Evolutionary conservation across 2,329 filamentous ascomycete species (phyloP).

Genomic region (Eurotiales sp.): DNA sequence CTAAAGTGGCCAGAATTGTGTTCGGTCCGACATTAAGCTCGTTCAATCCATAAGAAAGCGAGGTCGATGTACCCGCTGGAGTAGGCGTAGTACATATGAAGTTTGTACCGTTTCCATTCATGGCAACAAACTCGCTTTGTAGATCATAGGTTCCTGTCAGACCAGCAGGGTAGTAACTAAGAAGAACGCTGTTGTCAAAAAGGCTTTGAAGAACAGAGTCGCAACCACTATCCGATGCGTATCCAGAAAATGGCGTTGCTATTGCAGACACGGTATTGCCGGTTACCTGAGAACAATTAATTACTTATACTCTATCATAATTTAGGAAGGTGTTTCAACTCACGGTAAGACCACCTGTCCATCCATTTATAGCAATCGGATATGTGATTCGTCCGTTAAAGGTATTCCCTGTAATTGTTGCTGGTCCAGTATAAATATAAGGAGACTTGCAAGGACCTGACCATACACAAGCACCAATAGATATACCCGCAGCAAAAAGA

Average conservation of each 20-base stretch:
- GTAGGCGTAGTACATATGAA: constrained; percentile 12
- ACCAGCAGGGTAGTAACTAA: constrained; percentile 11
- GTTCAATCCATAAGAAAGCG: constrained; percentile 6
- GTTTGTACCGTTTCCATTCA: constrained; percentile 4
- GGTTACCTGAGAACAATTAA: constrained; percentile 7
- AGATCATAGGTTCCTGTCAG: constrained; percentile 4
- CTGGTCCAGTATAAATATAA: constrained; percentile 3
- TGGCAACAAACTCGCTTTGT: constrained; percentile 8
- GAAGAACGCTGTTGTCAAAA: constrained; percentile 1
- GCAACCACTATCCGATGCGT: constrained; percentile 2
- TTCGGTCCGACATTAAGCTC: not conserved
- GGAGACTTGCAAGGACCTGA: not conserved
- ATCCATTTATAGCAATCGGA: constrained; percentile 13
- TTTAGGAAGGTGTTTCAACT: not conserved
- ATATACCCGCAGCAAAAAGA: constrained; percentile 6
- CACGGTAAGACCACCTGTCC: constrained; percentile 11
- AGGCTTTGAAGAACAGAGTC: constrained; percentile 1
- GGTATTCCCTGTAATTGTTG: constrained; percentile 7
- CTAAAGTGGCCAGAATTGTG: constrained; percentile 5
- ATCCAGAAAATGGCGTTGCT: not conserved
- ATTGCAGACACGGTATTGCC: constrained; percentile 9
- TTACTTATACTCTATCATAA: too few relatives aligned
- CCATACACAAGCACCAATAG: constrained; percentile 16
- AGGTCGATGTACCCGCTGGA: not conserved
- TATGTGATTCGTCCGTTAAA: constrained; percentile 11